Evolutionary conservation across 768 basidiomycete genomes (phyloP), one percentile per base, ranked within the genome.

Genomic region (Amylocystis lapponica): DNA sequence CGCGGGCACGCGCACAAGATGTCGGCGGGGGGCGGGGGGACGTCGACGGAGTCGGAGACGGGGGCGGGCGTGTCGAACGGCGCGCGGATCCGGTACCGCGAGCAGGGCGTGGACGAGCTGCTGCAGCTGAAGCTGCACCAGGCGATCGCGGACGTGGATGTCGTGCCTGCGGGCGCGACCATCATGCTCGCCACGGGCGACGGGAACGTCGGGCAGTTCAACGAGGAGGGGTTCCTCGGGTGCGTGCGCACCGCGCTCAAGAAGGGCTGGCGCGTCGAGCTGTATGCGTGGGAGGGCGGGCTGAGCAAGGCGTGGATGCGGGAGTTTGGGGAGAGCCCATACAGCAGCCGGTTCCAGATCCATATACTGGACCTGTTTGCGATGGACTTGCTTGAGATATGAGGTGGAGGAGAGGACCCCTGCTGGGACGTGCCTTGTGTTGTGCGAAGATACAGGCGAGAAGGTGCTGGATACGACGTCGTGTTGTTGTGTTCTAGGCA

Each of bases 71-170:
- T 46, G 42, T 30, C 39, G 17, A 31, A 36, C 22, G 31, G 26
- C 23, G 20, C 31, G 21, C 74, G 78, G 27, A 63, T 81, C 42
- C 76, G 80, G 27, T 90, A 83, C 57, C 77, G 88, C 44, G 90
- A 94, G 57, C 93, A 98, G 64, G 92, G 90, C 10, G 94, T 98
- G 2, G 94, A 98, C 60, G 94, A 98, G 65, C 72, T 96, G 20
- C 66, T 98, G 38, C 93, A 96, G 63, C 71, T 97, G 45, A 96
- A 98, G 60, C 71, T 97, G 23, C 83, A 93, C 51, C 91, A 94
- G 59, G 83, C 84, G 10, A 69, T 97, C 39, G 81, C 84, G 9
- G 79, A 76, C 33, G 72, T 76, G 6, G 85, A 89, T 48, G 67
- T 74, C 1, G 80, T 78, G 2, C 81, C 81, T 0, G 55, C 66